These are phyloP conservation scores for Hawksworthiomyces lignivorus DNA, from an alignment of 2,329 filamentous ascomycete species.

Conservation along the genomic window DNA sequence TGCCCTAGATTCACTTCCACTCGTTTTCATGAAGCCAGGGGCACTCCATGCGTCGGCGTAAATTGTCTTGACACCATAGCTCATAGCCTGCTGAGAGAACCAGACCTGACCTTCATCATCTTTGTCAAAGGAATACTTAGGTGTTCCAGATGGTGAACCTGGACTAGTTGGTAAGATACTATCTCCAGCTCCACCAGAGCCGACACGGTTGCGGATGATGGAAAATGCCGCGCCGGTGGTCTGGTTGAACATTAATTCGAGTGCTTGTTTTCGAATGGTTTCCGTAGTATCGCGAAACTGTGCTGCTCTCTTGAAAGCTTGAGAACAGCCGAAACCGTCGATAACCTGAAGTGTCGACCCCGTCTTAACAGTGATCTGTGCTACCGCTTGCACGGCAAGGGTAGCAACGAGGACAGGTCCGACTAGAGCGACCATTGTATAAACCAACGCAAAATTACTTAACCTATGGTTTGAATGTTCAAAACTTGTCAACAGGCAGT, in stretches of 20 bases:
- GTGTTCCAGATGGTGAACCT: no score
- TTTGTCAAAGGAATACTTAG: constrained; percentile 27
- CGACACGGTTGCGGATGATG: constrained; percentile 30
- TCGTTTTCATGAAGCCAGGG: constrained; percentile 45
- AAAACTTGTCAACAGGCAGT: no score
- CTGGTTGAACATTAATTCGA: constrained; percentile 39
- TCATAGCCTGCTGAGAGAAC: constrained; percentile 31
- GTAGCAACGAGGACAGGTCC: no score
- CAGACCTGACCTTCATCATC: constrained; percentile 32
- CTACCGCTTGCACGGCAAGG: no score
- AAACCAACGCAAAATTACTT: no score
- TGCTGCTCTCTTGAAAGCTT: constrained; percentile 38
- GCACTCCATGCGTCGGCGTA: constrained; percentile 45
- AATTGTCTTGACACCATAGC: constrained; percentile 32
- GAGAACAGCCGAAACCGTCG: constrained; percentile 41
- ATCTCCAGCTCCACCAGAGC: constrained; percentile 1
- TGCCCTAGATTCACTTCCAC: constrained; percentile 33
- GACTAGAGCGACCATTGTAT: no score
- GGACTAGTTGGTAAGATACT: constrained; percentile 22
- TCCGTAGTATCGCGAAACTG: constrained; percentile 28
- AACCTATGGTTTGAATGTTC: no score
- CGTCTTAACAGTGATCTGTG: no score
- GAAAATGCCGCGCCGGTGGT: constrained; percentile 39
- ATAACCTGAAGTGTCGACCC: no score
- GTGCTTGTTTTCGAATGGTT: constrained; percentile 25